phyloP scores from a whole-genome alignment of 148 eudicot genomes.

The Oxyria digyna region DNA sequence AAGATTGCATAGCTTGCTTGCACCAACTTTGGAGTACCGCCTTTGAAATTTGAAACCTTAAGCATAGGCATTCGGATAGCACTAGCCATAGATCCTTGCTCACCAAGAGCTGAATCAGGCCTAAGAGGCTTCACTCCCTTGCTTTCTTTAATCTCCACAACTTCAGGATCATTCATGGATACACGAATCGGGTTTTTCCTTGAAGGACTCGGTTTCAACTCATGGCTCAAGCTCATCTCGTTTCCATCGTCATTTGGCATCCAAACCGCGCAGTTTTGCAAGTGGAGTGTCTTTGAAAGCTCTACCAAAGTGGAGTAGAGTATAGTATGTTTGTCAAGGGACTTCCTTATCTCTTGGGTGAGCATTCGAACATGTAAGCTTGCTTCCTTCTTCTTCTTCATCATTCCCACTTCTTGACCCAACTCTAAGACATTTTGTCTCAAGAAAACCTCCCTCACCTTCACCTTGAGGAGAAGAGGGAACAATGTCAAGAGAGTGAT shows the following conservation, averaged over 20 bases:
- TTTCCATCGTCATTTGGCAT: conserved; percentile 65
- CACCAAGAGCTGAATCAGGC: conserved; percentile 50
- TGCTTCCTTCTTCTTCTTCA: conserved; percentile 66
- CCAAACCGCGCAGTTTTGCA: conserved; percentile 87
- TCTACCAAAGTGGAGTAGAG: conserved; percentile 71
- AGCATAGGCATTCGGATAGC: conserved; percentile 81
- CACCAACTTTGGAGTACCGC: conserved; percentile 70
- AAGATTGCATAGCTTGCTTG: conserved; percentile 62
- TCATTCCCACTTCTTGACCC: conserved; percentile 68
- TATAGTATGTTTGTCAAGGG: conserved; percentile 72
- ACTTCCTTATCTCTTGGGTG: conserved; percentile 77
- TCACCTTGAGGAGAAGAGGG: conserved; percentile 73
- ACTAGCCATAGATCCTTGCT: conserved; percentile 49
- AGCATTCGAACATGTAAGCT: conserved; percentile 91
- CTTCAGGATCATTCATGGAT: conserved; percentile 48
- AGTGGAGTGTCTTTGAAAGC: conserved; percentile 64
- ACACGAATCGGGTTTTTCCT: conserved; percentile 17
- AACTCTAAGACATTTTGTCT: conserved; percentile 66
- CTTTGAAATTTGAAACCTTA: conserved; percentile 67
- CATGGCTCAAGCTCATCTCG: conserved; percentile 54
- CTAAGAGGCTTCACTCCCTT: conserved; percentile 47
- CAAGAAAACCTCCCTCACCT: conserved; percentile 78
- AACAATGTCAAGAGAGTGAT: conserved; percentile 78
- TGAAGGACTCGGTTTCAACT: conserved; percentile 27
- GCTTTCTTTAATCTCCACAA: conserved; percentile 32